phyloP scores from a whole-genome alignment of 768 basidiomycete genomes.

The Lactifluus hygrophoroides region DNA sequence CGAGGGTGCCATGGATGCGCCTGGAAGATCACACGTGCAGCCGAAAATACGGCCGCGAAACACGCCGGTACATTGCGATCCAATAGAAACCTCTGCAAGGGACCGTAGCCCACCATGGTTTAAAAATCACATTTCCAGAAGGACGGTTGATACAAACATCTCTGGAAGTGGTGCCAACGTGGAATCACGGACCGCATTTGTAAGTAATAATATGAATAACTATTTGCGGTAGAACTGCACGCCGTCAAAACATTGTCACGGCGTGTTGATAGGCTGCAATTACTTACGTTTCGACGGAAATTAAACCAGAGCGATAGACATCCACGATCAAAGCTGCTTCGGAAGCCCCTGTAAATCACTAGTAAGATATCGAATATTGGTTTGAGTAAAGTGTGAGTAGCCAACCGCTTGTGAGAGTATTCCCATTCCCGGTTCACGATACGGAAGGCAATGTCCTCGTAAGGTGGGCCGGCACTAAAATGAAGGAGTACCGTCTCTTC shows the following conservation, averaged over 20 bases:
- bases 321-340: slow-evolving; percentile 94
- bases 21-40: slow-evolving; percentile 20
- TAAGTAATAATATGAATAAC: slow-evolving; percentile 18
- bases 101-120: slow-evolving; percentile 10
- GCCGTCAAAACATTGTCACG: slow-evolving; percentile 19
- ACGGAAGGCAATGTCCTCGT: slow-evolving; percentile 97
- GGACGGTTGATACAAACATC: slow-evolving; percentile 20
- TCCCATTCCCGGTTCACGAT: slow-evolving; percentile 99
- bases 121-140: slow-evolving; percentile 27
- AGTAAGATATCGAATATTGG: slow-evolving; percentile 9
- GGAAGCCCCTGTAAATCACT: slow-evolving; percentile 63
- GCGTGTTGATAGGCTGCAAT: slow-evolving; percentile 7
- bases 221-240: slow-evolving; percentile 72
- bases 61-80: slow-evolving; percentile 12
- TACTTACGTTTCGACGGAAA: slow-evolving; percentile 83
- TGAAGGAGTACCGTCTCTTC: slow-evolving; percentile 90
- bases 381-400: neutral
- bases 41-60: slow-evolving; percentile 1
- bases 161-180: slow-evolving; percentile 15
- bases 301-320: slow-evolving; percentile 95
- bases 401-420: slow-evolving; percentile 88
- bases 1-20: slow-evolving; percentile 16
- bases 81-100: slow-evolving; percentile 15
- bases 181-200: slow-evolving; percentile 19
- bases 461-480: slow-evolving; percentile 95